phyloP scores from a whole-genome alignment of 352 stramenopile species.

The Phytopythium delawarense region DNA sequence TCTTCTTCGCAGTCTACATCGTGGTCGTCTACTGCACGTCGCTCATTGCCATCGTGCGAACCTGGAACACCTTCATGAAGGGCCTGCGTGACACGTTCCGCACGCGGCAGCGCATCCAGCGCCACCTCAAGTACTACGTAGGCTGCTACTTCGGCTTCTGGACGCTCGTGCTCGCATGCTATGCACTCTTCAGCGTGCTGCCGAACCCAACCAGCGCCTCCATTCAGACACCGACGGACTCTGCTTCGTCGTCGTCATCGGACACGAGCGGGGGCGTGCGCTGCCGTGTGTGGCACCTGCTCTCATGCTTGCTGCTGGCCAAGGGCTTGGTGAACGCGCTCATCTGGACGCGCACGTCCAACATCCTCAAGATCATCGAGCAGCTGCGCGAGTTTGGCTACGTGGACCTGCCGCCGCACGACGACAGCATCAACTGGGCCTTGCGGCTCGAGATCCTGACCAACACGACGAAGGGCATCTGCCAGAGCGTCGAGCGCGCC shows the following conservation, averaged over 20 bases:
- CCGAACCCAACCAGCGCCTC: constrained; percentile 14
- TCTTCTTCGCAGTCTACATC: constrained; percentile 85
- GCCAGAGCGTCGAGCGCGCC: constrained; percentile 57
- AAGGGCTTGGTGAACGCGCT: constrained; percentile 81
- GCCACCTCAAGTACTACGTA: constrained; percentile 87
- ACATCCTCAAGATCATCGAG: constrained; percentile 72
- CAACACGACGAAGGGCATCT: constrained; percentile 85
- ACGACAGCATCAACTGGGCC: constrained; percentile 86
- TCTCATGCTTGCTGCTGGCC: constrained; percentile 62
- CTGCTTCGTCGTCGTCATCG: neutral
- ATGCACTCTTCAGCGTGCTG: constrained; percentile 62
- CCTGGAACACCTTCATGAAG: constrained; percentile 79
- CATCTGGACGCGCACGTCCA: constrained; percentile 83
- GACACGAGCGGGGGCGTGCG: constrained; percentile 27
- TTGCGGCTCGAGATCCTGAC: constrained; percentile 83
- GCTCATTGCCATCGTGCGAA: constrained; percentile 65
- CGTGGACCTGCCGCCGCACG: constrained; percentile 53
- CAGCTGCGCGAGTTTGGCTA: constrained; percentile 58
- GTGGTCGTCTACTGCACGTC: constrained; percentile 78
- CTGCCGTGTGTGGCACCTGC: constrained; percentile 68
- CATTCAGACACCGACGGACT: neutral
- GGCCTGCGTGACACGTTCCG: constrained; percentile 71
- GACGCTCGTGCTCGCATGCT: constrained; percentile 69
- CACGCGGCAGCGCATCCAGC: constrained; percentile 69
- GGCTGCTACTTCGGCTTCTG: constrained; percentile 85